phyloP scores from a whole-genome alignment of 2,329 filamentous ascomycete genomes.

The Trichoderma koningiopsis region DNA sequence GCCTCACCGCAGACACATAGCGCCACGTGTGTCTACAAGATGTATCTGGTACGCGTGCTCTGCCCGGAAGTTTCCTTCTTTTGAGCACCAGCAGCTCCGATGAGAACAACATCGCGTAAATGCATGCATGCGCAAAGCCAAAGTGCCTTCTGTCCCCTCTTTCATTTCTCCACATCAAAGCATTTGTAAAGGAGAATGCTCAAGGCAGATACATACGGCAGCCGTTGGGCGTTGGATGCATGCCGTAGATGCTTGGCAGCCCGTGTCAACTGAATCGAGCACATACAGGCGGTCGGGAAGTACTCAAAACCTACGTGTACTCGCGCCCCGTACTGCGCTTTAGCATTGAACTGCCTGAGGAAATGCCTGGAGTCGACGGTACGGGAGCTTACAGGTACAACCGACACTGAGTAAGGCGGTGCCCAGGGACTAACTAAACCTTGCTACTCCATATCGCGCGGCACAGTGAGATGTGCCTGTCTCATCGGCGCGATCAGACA shows the following conservation, averaged over 20 bases:
- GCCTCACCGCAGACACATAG: conserved; percentile 23
- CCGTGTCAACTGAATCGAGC: not conserved
- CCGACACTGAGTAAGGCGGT: conserved; percentile 8
- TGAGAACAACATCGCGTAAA: not conserved
- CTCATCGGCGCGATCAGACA: conserved; percentile 22
- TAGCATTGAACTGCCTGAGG: not conserved
- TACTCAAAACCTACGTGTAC: not conserved
- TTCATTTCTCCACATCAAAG: not conserved
- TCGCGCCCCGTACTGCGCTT: not conserved
- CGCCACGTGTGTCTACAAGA: conserved; percentile 8
- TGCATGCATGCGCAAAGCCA: not conserved
- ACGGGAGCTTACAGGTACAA: not conserved
- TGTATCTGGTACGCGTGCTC: not conserved
- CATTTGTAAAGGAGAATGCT: not conserved
- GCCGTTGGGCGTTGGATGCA: not conserved
- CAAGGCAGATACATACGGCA: not conserved
- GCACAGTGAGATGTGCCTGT: conserved; percentile 19
- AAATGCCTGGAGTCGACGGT: not conserved
- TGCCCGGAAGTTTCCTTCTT: not conserved
- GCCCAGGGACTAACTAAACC: not conserved
- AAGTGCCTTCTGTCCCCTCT: not conserved
- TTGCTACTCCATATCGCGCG: conserved; percentile 14
- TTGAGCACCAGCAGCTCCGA: not conserved
- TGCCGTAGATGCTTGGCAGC: not conserved
- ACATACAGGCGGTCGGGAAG: not conserved